Evolutionary conservation across 805 yeast genomes (phyloP), one percentile per base, ranked within the genome.

Genomic region (Starmerella roubikii): DNA sequence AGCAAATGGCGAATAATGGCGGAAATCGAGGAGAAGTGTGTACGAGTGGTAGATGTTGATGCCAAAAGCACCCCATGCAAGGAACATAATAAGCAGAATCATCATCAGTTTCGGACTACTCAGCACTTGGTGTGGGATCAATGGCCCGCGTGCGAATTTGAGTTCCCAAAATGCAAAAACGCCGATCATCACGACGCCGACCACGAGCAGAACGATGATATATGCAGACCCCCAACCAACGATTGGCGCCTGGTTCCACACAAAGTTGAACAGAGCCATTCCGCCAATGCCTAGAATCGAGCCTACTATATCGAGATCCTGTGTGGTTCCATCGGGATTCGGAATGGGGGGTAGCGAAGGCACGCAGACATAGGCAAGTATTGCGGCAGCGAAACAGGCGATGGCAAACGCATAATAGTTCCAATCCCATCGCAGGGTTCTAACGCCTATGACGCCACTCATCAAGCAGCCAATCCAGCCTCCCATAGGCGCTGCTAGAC

Each of bases 1-100:
- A 50, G 58, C 59, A 49, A 77, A 32, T 42, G 75, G 61, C 37
- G 65, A 38, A 49, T 69, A 66, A 9, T 62, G 53, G 13, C 77
- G 64, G 21, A 78, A 51, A 38, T 72, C 69, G 38, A 71, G 49
- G 23, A 69, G 49, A 34, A 73, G 66, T 20, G 66, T 62, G 66
- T 71, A 74, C 42, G 68, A 69, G 56, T 76, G 79, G 51, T 64
- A 78, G 15, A 75, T 62, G 75, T 80, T 78, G 21, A 78, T 64
- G 3, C 88, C 85, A 58, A 79, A 80, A 16, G 80, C 69, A 1
- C 82, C 76, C 91, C 91, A 80, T 0, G 88, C 88, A 5, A 73
- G 58, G 2, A 71, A 64, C 27, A 77, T 60, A 30, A 72, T 64
- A 1, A 58, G 48, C 31, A 80, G 57, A 1, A 76, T 70, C 12